Percentiles rank a stretch among this genome's conserved stretches.
Conservation (phyloP, 108 stramenopile genomes). For the Seminavis robusta region DNA sequence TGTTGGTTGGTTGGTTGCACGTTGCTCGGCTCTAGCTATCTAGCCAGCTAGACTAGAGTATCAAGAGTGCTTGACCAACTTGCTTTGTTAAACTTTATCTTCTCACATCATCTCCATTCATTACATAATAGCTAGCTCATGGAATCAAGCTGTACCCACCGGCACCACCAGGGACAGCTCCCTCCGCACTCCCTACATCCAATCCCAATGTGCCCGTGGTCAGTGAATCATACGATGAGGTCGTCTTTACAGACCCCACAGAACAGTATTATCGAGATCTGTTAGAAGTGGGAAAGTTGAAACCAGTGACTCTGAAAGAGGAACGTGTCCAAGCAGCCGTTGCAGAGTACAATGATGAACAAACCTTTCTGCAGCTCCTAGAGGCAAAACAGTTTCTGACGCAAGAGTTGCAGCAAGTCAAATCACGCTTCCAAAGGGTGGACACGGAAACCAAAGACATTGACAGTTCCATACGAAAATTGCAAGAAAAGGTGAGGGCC, state of each 20-base stretch:
- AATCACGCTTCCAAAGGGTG: conserved; percentile 48
- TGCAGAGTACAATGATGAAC: conserved; percentile 54
- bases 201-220: conserved; percentile 71
- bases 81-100: too few species aligned
- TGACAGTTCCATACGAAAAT: too few species aligned
- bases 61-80: too few species aligned
- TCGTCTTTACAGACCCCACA: conserved; percentile 90
- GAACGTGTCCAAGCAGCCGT: conserved; percentile 39
- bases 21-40: too few species aligned
- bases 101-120: too few species aligned
- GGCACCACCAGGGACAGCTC: conserved; percentile 15
- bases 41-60: too few species aligned
- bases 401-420: conserved; percentile 55
- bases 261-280: conserved; percentile 64
- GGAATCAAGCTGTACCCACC: conserved; percentile 87
- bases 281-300: conserved; percentile 11
- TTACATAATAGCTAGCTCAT: conserved; percentile 67
- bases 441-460: too few species aligned
- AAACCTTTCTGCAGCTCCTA: conserved; percentile 51
- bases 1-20: too few species aligned
- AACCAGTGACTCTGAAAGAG: conserved; percentile 40
- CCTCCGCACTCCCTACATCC: neutral
- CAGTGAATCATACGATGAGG: conserved; percentile 92
- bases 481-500: too few species aligned
- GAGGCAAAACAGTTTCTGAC: conserved; percentile 66